Base-by-base conservation (phyloP, 2,329 filamentous ascomycete genomes). In the Purpureocillium takamizusanense region DNA sequence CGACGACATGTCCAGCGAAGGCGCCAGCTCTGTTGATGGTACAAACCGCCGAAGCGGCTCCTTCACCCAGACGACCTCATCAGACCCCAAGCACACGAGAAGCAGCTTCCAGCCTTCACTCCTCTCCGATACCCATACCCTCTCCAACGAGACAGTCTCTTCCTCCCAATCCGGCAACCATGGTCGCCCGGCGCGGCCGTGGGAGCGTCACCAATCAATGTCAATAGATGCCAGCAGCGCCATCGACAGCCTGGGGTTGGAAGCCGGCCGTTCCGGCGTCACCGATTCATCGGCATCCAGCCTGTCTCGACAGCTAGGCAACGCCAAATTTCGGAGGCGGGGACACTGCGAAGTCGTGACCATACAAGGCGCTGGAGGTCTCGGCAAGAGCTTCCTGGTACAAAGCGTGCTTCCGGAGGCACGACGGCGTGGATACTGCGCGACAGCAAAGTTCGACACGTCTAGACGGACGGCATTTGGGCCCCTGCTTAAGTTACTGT, bases 311-410 rank as follows among this genome's bases (percentile, higher is more conserved):
- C 72, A 76, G 43, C 55, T 78, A 8, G 69, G 71, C 2, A 66
- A 69, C 13, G 67, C 70, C 42, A 81, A 80, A 50, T 79, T 79
- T 42, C 66, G 72, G 25, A 67, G 74, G 31, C 70, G 72, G 17
- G 77, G 77, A 3, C 78, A 81, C 37, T 81, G 77, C 48, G 78
- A 82, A 49, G 69, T 82, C 18, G 62, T 81, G 15, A 67, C 69
- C 13, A 69, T 83, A 37, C 73, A 79, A 46, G 78, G 78, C 23
- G 66, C 71, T 11, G 76, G 72, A 3, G 78, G 78, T 1, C 59
- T 81, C n/a, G 78, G 78, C 13, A 83, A 83, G 55, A 81, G 72
- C 45, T 76, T 73, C 42, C 65, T 83, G 13, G 73, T 81, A 18
- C 76, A 81, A 48, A 78, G 76, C 8, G 72, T 81, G 5, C 66